Percentiles rank a stretch among this genome's conserved stretches.
These are phyloP conservation scores for Collybia sp. DNA, from an alignment of 768 basidiomycete species.

Conservation along the genomic window DNA sequence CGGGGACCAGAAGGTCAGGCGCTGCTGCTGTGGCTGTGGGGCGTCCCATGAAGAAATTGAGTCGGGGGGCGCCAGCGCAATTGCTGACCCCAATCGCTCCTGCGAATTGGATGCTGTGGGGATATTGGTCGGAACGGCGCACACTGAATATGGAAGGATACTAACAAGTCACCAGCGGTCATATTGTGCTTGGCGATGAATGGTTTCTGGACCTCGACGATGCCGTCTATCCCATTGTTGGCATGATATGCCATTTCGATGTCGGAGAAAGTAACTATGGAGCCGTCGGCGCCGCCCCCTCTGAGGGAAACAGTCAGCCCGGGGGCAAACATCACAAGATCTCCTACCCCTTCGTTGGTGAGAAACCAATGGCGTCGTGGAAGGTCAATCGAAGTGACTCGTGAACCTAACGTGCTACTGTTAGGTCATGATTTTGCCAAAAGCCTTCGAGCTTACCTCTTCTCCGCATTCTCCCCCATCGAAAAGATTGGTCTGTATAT, in stretches of 20 bases:
- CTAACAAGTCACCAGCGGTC: neutral
- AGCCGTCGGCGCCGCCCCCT: neutral
- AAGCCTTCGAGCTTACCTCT: neutral
- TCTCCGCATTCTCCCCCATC: neutral
- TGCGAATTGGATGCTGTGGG: constrained; percentile 39
- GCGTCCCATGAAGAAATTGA: constrained; percentile 35
- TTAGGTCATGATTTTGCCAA: neutral
- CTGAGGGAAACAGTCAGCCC: neutral
- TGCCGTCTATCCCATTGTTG: neutral
- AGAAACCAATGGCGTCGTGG: neutral
- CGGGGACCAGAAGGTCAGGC: constrained; percentile 23
- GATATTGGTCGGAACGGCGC: neutral
- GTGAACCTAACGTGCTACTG: neutral
- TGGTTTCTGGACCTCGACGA: neutral
- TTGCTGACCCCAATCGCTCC: constrained; percentile 36
- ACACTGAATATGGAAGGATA: neutral
- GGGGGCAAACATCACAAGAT: neutral
- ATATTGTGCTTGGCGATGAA: neutral
- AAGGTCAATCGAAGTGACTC: neutral
- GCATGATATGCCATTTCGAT: neutral
- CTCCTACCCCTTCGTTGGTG: neutral
- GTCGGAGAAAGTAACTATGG: neutral
- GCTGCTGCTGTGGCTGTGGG: constrained; percentile 25
- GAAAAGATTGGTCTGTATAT: neutral
- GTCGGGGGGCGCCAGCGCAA: constrained; percentile 39